phyloP scores from a whole-genome alignment of 805 yeast genomes.

The Nakazawaea siamensis region DNA sequence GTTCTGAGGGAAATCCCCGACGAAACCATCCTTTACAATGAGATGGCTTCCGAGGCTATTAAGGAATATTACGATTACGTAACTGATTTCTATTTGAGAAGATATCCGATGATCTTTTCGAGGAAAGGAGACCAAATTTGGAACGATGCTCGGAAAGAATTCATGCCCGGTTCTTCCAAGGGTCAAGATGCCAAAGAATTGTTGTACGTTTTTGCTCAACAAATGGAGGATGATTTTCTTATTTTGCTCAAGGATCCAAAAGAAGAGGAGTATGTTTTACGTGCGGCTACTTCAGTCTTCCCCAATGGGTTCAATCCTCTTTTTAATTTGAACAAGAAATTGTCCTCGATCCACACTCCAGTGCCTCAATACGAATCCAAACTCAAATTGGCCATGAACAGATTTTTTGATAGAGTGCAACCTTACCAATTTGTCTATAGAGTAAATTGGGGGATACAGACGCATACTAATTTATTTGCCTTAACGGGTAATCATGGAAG shows the following conservation, averaged over 20 bases:
- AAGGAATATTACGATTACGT: slow-evolving; percentile 42
- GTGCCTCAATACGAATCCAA: slow-evolving; percentile 60
- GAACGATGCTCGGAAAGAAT: slow-evolving; percentile 34
- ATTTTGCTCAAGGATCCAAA: slow-evolving; percentile 31
- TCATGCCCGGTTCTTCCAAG: slow-evolving; percentile 24
- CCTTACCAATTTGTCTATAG: slow-evolving; percentile 51
- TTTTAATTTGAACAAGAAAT: slow-evolving; percentile 39
- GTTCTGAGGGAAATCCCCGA: slow-evolving; percentile 23
- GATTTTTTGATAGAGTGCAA: slow-evolving; percentile 49
- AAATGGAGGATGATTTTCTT: slow-evolving; percentile 59
- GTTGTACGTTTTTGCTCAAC: slow-evolving; percentile 14
- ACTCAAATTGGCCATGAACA: slow-evolving; percentile 56
- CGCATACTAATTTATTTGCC: slow-evolving; percentile 42
- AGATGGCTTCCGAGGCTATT: slow-evolving; percentile 26
- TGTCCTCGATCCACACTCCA: slow-evolving; percentile 58
- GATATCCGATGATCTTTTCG: slow-evolving; percentile 50
- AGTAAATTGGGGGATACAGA: slow-evolving; percentile 64
- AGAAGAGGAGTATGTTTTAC: slow-evolving; percentile 43
- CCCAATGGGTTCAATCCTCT: slow-evolving; percentile 72
- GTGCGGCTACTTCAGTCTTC: slow-evolving; percentile 52
- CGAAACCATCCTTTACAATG: slow-evolving; percentile 25
- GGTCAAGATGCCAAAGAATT: slow-evolving; percentile 12
- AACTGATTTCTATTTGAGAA: slow-evolving; percentile 29
- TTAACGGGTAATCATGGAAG: slow-evolving; percentile 35
- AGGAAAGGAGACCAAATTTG: slow-evolving; percentile 16